phyloP scores from a whole-genome alignment of 2,329 filamentous ascomycete genomes.

The Teratosphaeriaceae sp. region DNA sequence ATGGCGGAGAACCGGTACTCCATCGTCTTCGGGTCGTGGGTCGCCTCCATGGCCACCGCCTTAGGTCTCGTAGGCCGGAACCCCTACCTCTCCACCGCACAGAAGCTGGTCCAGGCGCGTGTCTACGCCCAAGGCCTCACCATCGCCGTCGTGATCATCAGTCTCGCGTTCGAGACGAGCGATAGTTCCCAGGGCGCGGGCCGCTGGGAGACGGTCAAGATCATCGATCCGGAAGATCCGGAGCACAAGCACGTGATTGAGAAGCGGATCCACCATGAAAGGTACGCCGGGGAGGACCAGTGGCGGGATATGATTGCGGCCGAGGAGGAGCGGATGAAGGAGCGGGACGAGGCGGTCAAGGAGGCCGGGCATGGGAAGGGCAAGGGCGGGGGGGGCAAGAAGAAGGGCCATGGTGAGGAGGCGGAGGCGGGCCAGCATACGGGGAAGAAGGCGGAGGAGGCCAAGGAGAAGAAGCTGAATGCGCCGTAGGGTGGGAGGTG shows the following conservation, averaged over 20 bases:
- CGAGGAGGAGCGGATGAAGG: slow-evolving; percentile 59
- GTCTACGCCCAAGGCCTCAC: slow-evolving; percentile 90
- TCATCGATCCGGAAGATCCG: slow-evolving; percentile 73
- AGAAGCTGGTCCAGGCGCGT: slow-evolving; percentile 92
- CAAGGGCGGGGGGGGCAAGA: slow-evolving; percentile 19
- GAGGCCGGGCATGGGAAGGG: slow-evolving; percentile 18
- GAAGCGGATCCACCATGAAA: slow-evolving; percentile 81
- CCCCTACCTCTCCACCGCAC: slow-evolving; percentile 63
- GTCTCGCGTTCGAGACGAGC: slow-evolving; percentile 71
- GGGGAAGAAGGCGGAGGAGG: no score
- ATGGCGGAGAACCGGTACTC: slow-evolving; percentile 75
- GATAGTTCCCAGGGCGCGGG: slow-evolving; percentile 72
- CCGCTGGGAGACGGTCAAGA: slow-evolving; percentile 77
- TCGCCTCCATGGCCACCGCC: slow-evolving; percentile 69
- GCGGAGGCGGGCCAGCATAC: no score
- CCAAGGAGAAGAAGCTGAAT: slow-evolving; percentile 14
- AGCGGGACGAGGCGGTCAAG: slow-evolving; percentile 39
- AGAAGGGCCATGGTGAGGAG: slow-evolving; percentile 8
- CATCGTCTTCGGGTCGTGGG: slow-evolving; percentile 77
- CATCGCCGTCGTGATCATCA: slow-evolving; percentile 73
- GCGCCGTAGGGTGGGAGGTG: slow-evolving; percentile 10
- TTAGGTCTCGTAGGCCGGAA: slow-evolving; percentile 72
- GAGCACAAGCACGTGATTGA: slow-evolving; percentile 77
- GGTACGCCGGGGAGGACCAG: slow-evolving; percentile 81
- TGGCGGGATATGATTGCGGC: slow-evolving; percentile 90